Base-by-base conservation (phyloP, 2,329 filamentous ascomycete genomes). In the Onygenales sp. region DNA sequence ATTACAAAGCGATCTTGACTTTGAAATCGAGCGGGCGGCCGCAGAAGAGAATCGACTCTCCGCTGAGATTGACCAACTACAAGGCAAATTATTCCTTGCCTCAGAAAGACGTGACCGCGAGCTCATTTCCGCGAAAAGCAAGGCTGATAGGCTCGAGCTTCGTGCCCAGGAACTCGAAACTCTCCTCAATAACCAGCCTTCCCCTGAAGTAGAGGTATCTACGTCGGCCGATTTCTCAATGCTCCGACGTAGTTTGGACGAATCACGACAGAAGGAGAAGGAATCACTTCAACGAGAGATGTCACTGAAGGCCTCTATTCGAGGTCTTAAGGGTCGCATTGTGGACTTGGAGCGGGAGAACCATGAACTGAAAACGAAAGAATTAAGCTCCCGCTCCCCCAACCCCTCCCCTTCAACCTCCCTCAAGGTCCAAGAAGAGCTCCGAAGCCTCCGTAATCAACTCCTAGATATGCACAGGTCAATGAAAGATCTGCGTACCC, bases 321-420 rank as follows among this genome's bases (percentile, higher is more conserved):
- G 84, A 55, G 72, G 75, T 17, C 78, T 87, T 54, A 86, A 85
- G 65, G 77, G 78, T 47, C 79, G 84, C 54, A 78, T 89, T 48
- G 73, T 78, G 2, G 81, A 87, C 38, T 76, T 89, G 13, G 85
- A 89, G 64, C 78, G 79, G 42, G 80, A 85, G 55, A 74, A 85
- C 4, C 83, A 87, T 59, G 82, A 89, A 54, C 75, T 79, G 5
- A 68, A 74, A 50, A 71, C 75, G 54, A 71, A 70, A 27, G 75
- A 83, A 42, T 77, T 78, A 14, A 75, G 75, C 33, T 72, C 69
- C 27, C 71, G 75, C 2, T 80, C 79, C n/a, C 72, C 72, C 47
- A 74, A 75, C n/a, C 79, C 79, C 1, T 77, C 69, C 13, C 73
- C 73, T 39, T 79, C 81, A 54, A 66, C 70, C 13, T 66, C 68